Evolutionary conservation across 371 early-diverging fungal species (phyloP).

Genomic region (Lichtheimia corymbifera): DNA sequence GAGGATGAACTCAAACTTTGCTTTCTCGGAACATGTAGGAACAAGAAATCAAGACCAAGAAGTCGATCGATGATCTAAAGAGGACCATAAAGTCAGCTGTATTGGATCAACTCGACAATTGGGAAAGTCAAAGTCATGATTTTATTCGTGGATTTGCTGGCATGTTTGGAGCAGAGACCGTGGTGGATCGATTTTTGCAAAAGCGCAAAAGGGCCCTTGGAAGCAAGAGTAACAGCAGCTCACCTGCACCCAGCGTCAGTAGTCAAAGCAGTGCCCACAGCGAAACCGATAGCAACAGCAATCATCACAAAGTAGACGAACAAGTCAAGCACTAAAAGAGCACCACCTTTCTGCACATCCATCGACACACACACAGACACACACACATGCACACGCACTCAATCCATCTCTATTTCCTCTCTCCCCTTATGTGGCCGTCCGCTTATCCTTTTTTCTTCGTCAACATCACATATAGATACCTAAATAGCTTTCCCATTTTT

Average conservation of each 20-base stretch:
- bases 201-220: constrained; percentile 19
- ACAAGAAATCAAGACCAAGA: constrained; percentile 76
- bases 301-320: neutral
- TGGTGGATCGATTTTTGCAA: constrained; percentile 37
- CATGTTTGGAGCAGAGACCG: constrained; percentile 69
- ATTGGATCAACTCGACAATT: constrained; percentile 62
- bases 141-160: constrained; percentile 69
- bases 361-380: no score
- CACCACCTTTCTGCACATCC: no score
- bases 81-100: constrained; percentile 52
- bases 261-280: neutral
- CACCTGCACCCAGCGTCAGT: constrained; percentile 1
- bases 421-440: neutral
- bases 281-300: neutral
- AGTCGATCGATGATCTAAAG: constrained; percentile 67
- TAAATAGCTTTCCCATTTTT: constrained; percentile 4
- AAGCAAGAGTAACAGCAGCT: constrained; percentile 10
- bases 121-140: constrained; percentile 77
- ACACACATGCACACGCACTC: no score
- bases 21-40: constrained; percentile 39
- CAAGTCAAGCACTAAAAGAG: neutral
- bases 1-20: neutral
- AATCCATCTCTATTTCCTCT: neutral
- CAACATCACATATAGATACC: constrained; percentile 1
- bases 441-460: constrained; percentile 9